Evolutionary conservation across 768 basidiomycete species (phyloP), one percentile per base, ranked within the genome.

Genomic region (Suillus spraguei): DNA sequence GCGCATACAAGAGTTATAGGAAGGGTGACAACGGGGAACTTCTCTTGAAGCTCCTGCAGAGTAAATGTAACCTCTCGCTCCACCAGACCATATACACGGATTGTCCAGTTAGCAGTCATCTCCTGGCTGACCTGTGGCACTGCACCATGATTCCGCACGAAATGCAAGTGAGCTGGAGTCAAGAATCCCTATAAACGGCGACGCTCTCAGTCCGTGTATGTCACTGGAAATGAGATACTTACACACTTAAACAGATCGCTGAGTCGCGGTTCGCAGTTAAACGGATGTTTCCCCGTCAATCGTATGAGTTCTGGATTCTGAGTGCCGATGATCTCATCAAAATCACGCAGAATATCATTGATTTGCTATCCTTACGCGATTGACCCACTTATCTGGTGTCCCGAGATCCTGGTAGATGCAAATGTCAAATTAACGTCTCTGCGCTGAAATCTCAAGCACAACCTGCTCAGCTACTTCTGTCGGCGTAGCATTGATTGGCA

Each of bases 1-100:
- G 87, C 87, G 65, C 87, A 89, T 4, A 84, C 83, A 13, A 89
- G 70, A 0, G 87, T 88, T 22, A 88, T 78, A 4, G 87, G 87
- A 4, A 87, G 64, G 0, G 86, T 89, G 7, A 87, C 82, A 10
- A 82, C 75, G 11, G 78, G 74, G 67, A 88, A 87, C n/a, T 66
- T 74, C 20, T 68, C 67, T 47, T 76, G 75, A 8, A 88, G 74
- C 60, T 86, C 80, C 17, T 72, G 68, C 16, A 88, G 65, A 7
- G 81, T 78, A 33, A 87, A 72, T 2, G 70, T 76, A 55, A 74
- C 32, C 59, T 78, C 72, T 38, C 73, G 66, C 39, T 71, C 64
- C 63, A 86, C 74, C 69, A 77, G 74, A 44, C 80, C 70, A 36
- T 68, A 65, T 38, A 89, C 73, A 20, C 71, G 70, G 32, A 88